Conservation (phyloP, 345 rosid genomes). For the Citrus inodora region DNA sequence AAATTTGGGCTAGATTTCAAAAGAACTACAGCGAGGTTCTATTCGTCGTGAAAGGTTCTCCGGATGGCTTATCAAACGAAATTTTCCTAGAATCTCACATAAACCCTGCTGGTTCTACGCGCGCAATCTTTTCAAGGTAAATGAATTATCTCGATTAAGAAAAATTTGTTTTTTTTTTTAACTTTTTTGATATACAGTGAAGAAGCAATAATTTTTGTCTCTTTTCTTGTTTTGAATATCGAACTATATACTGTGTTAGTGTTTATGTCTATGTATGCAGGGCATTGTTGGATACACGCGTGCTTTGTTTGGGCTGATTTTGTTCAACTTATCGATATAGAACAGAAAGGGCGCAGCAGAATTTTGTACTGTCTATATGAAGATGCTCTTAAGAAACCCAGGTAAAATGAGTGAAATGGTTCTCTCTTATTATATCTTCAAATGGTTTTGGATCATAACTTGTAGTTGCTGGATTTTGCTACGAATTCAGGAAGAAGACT, state of each 20-base stretch:
- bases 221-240: neutral
- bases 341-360: neutral
- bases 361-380: neutral
- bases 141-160: neutral
- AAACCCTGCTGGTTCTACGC: neutral
- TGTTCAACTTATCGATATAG: neutral
- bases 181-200: neutral
- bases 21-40: neutral
- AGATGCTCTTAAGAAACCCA: neutral
- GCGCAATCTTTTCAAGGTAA: neutral
- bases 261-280: neutral
- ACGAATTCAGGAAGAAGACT: slow-evolving; percentile 35
- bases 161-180: neutral
- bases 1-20: neutral
- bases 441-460: neutral
- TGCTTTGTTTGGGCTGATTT: neutral
- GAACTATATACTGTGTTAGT: neutral
- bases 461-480: neutral
- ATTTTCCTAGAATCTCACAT: neutral
- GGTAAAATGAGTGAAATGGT: neutral
- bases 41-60: neutral
- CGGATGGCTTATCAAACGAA: neutral
- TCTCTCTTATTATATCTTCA: neutral
- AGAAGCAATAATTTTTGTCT: neutral
- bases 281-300: neutral